phyloP scores from a whole-genome alignment of 257 asterid genomes.

The Scutellaria galericulata region DNA sequence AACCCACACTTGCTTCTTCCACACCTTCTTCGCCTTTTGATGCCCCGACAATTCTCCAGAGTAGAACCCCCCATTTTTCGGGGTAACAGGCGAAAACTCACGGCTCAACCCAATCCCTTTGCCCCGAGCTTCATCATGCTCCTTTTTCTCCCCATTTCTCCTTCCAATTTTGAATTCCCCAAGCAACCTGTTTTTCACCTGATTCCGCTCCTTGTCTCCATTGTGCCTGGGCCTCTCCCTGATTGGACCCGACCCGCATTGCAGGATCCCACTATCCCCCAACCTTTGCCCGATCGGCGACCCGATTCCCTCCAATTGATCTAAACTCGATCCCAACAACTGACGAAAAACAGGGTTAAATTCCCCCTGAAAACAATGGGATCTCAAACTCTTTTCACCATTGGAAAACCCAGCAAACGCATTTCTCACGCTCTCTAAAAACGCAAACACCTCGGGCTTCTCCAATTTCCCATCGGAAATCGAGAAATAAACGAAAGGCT shows the following conservation, averaged over 20 bases:
- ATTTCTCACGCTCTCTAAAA: slow-evolving; percentile 54
- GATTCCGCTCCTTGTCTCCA: slow-evolving; percentile 39
- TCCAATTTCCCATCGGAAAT: slow-evolving; percentile 68
- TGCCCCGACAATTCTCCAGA: slow-evolving; percentile 53
- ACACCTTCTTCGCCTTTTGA: slow-evolving; percentile 66
- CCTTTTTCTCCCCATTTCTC: slow-evolving; percentile 39
- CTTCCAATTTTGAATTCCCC: slow-evolving; percentile 41
- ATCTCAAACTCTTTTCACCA: slow-evolving; percentile 46
- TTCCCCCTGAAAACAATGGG: slow-evolving; percentile 90
- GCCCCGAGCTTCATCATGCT: slow-evolving; percentile 38
- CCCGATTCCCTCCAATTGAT: slow-evolving; percentile 42
- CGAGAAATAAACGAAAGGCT: slow-evolving; percentile 61
- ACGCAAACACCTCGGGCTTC: slow-evolving; percentile 58
- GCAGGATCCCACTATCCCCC: slow-evolving; percentile 43
- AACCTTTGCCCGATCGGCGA: slow-evolving; percentile 49
- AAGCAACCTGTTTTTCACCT: slow-evolving; percentile 54
- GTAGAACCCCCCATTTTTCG: slow-evolving; percentile 48
- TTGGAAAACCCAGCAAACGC: slow-evolving; percentile 50
- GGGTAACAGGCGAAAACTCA: slow-evolving; percentile 45
- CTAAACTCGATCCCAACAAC: slow-evolving; percentile 51
- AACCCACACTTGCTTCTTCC: slow-evolving; percentile 93
- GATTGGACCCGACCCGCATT: slow-evolving; percentile 34
- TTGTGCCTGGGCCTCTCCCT: slow-evolving; percentile 34
- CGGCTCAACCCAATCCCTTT: slow-evolving; percentile 42
- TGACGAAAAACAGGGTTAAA: slow-evolving; percentile 81